Base-by-base conservation (phyloP, 176 grass and related monocot species). In the Phoenix dactylifera region DNA sequence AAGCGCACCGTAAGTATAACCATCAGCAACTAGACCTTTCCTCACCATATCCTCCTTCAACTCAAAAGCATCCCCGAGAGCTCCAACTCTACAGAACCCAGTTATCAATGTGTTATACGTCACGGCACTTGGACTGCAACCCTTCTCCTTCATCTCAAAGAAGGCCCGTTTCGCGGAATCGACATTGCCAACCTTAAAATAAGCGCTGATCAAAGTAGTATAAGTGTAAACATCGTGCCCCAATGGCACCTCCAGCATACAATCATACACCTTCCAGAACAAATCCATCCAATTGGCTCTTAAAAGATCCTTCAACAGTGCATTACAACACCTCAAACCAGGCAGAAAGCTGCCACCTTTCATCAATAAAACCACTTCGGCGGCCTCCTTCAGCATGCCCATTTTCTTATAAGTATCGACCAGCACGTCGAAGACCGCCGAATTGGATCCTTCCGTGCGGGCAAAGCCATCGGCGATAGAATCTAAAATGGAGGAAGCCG, bases 391-490 rank as follows among this genome's bases (percentile, higher is more conserved):
- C 19, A 70, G 44, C 66, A 64, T 77, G 20, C 83, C 58, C 2
- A 76, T 29, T 71, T 84, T 93, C 80, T 74, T 87, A 71, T 93
- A 93, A 25, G 80, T 77, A 60, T 80, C 77, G 18, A 93, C 55
- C 22, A 93, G 59, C 17, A 83, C 88, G 67, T 77, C 74, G 60
- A 92, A 82, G n/a, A 86, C 76, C 4, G 28, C 66, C 17, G 55
- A 44, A 58, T 64, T 50, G 44, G 69, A 60, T 17, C 29, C 63
- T 9, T 50, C 26, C 5, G 12, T 52, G 12, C 66, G 70, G 29
- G 26, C 50, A 25, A 73, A 54, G 24, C 83, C 52, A 49, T 59
- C 26, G 48, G 50, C 59, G 51, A 92, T 60, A 49, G 64, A 75
- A 18, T 19, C 16, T 32, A 92, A 68, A 50, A 91, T 72, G 16